These are phyloP conservation scores for Rubia balearica DNA, from an alignment of 305 asterid genomes.

Conservation along the genomic window DNA sequence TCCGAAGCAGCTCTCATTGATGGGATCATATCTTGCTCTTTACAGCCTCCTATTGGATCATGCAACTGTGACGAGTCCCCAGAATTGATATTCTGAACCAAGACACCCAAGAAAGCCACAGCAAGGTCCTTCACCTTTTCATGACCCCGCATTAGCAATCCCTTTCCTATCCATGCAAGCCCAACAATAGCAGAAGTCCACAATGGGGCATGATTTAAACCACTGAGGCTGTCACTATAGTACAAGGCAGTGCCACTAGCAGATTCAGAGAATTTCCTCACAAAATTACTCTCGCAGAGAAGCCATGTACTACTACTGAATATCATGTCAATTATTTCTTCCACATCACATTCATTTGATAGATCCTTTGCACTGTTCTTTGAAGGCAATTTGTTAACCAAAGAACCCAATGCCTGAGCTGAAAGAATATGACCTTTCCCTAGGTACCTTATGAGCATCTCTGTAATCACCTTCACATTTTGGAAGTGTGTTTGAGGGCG, in stretches of 20 bases:
- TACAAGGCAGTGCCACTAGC: slow-evolving; percentile 33
- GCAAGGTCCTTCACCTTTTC: slow-evolving; percentile 69
- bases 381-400: slow-evolving; percentile 82
- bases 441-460: slow-evolving; percentile 45
- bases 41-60: slow-evolving; percentile 27
- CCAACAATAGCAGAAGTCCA: slow-evolving; percentile 49
- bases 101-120: slow-evolving; percentile 50
- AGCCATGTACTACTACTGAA: slow-evolving; percentile 36
- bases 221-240: slow-evolving; percentile 31
- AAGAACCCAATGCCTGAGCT: slow-evolving; percentile 90
- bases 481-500: slow-evolving; percentile 65
- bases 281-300: slow-evolving; percentile 22
- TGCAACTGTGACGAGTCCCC: slow-evolving; percentile 27
- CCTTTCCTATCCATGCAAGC: slow-evolving; percentile 95
- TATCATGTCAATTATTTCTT: slow-evolving; percentile 55
- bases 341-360: slow-evolving; percentile 33
- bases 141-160: slow-evolving; percentile 92
- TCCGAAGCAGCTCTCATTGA: slow-evolving; percentile 71
- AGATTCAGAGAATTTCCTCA: slow-evolving; percentile 15
- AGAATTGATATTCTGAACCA: slow-evolving; percentile 36
- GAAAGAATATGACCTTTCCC: slow-evolving; percentile 72
- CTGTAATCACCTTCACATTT: slow-evolving; percentile 46
- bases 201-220: slow-evolving; percentile 23
- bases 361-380: slow-evolving; percentile 28
- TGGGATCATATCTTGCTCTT: slow-evolving; percentile 38